Evolutionary conservation across 768 basidiomycete species (phyloP).

Genomic region (Leccinum uliginosum): DNA sequence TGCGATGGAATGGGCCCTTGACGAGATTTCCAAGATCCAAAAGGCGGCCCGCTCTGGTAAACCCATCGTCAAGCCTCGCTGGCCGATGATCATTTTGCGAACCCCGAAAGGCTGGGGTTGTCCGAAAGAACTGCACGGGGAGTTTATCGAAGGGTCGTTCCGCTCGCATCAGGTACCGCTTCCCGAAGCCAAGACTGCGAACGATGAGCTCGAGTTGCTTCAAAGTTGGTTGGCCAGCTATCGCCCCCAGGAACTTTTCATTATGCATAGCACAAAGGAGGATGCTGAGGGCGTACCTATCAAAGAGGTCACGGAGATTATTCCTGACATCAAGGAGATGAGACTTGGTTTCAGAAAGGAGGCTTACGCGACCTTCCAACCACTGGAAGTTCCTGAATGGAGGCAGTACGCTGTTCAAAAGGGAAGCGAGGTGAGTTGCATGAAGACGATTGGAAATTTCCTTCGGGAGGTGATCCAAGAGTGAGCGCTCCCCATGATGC

Average conservation of each 20-base stretch:
- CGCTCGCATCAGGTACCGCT: conserved; percentile 88
- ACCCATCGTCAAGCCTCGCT: conserved; percentile 83
- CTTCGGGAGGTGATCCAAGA: conserved; percentile 52
- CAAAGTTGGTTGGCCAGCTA: conserved; percentile 76
- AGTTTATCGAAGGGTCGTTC: conserved; percentile 78
- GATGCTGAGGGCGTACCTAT: conserved; percentile 45
- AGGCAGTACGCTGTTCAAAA: conserved; percentile 44
- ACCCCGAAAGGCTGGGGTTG: conserved; percentile 82
- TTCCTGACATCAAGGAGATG: conserved; percentile 53
- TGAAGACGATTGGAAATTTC: conserved; percentile 63
- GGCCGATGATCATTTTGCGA: conserved; percentile 83
- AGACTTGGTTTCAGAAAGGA: conserved; percentile 71
- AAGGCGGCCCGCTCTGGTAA: conserved; percentile 69
- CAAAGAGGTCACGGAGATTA: conserved; percentile 50
- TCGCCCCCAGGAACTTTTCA: conserved; percentile 62
- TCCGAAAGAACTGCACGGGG: conserved; percentile 61
- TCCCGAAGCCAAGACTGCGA: conserved; percentile 60
- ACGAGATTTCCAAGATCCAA: conserved; percentile 75
- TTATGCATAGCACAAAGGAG: conserved; percentile 7
- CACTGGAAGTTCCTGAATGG: conserved; percentile 69
- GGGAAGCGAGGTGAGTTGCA: conserved; percentile 65
- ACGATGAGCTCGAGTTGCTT: conserved; percentile 58
- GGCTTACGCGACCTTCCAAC: conserved; percentile 56
- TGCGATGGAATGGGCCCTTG: conserved; percentile 76
- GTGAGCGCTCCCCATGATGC: conserved; percentile 31